Evolutionary conservation across 768 basidiomycete genomes (phyloP).

Genomic region (Pleurotus platypus): DNA sequence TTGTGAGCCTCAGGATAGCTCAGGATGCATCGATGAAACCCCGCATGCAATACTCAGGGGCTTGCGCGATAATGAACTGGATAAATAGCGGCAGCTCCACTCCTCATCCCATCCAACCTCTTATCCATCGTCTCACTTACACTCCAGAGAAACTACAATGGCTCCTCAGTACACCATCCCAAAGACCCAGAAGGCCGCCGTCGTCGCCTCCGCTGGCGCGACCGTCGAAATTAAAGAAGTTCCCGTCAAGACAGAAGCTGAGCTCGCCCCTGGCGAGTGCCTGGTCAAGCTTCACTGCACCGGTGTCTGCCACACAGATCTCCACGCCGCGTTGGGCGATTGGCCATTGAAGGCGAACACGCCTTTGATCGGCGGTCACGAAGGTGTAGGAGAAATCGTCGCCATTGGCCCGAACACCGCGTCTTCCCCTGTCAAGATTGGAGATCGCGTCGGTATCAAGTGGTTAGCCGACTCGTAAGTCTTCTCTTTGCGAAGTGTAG

Average conservation of each 20-base stretch:
- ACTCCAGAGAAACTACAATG: neutral
- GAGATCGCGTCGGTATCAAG: constrained; percentile 82
- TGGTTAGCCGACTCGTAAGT: constrained; percentile 63
- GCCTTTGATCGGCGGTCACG: constrained; percentile 79
- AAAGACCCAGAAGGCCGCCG: constrained; percentile 38
- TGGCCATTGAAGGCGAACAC: constrained; percentile 72
- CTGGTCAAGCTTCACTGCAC: constrained; percentile 74
- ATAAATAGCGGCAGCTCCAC: constrained; percentile 1
- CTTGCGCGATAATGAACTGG: neutral
- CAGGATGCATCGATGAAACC: too few species aligned
- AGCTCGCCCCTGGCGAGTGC: constrained; percentile 67
- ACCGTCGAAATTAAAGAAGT: constrained; percentile 36
- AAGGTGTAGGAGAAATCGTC: constrained; percentile 79
- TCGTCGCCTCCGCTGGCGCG: constrained; percentile 31
- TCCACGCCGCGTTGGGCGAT: constrained; percentile 72
- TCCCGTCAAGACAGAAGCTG: constrained; percentile 52
- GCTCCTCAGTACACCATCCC: constrained; percentile 25
- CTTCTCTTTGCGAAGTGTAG: neutral
- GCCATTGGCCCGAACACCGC: constrained; percentile 70
- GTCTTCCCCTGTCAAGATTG: constrained; percentile 61
- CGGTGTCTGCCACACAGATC: constrained; percentile 86
- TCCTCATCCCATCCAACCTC: neutral
- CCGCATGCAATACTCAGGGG: too few species aligned
- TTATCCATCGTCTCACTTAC: neutral
- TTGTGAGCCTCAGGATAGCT: too few species aligned